Conservation (phyloP, 129 eudicot genomes). For the Flaveria brownii region DNA sequence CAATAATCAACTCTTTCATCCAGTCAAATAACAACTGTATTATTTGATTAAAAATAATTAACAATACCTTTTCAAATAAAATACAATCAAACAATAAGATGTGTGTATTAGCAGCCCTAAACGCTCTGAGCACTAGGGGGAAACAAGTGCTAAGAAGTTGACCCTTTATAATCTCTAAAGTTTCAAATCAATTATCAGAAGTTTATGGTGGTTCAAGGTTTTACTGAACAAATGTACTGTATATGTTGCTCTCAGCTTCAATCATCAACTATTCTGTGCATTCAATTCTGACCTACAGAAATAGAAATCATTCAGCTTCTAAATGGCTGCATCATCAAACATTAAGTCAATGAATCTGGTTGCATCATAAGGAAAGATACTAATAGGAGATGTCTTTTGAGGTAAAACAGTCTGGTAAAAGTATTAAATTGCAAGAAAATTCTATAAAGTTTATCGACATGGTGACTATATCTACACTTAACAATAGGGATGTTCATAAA, state of each 20-base stretch:
- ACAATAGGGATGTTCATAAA: too few species aligned
- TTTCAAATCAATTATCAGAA: conserved; percentile 23
- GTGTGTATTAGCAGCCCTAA: conserved; percentile 1
- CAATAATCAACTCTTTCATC: conserved; percentile 2
- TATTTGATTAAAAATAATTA: not conserved
- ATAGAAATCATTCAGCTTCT: conserved; percentile 23
- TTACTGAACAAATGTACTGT: conserved; percentile 21
- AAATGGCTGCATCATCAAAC: conserved; percentile 17
- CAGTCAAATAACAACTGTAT: not conserved
- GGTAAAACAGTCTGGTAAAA: too few species aligned
- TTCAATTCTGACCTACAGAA: conserved; percentile 11
- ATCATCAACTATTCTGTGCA: conserved; percentile 31
- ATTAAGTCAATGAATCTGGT: too few species aligned
- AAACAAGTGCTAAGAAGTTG: conserved; percentile 23
- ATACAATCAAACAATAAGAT: not conserved
- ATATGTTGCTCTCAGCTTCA: conserved; percentile 18
- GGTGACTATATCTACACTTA: too few species aligned
- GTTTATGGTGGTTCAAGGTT: conserved; percentile 27
- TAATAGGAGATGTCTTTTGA: too few species aligned
- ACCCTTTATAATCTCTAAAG: conserved; percentile 8
- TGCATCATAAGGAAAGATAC: not conserved
- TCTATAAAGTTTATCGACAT: too few species aligned
- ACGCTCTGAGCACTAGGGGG: conserved; percentile 24
- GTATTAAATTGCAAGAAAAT: too few species aligned
- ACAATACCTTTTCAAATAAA: conserved; percentile 3